Evolutionary conservation across 1,139 yeast genomes (phyloP).

Genomic region (Nadsonia commutata): DNA sequence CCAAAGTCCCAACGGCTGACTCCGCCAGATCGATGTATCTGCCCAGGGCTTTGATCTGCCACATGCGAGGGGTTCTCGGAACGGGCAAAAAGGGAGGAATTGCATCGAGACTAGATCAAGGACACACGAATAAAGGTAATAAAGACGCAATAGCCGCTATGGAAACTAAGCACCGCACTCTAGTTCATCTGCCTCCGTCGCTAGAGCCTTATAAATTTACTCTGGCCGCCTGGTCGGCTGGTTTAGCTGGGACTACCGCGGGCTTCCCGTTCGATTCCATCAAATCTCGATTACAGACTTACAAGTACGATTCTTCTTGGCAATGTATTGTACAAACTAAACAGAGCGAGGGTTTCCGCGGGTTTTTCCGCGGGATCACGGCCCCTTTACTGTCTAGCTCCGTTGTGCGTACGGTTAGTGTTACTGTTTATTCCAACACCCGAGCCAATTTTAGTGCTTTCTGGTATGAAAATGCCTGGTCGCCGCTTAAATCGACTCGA

Average conservation of each 20-base stretch:
- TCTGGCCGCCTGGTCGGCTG: not conserved
- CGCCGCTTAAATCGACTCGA: not conserved
- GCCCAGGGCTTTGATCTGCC: too few species aligned
- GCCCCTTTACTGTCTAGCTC: slow-evolving; percentile 61
- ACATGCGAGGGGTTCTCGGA: too few species aligned
- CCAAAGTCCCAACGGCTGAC: too few species aligned
- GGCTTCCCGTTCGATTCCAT: slow-evolving; percentile 79
- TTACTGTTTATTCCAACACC: slow-evolving; percentile 3
- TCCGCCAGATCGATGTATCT: too few species aligned
- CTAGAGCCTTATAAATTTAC: not conserved
- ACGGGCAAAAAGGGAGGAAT: too few species aligned
- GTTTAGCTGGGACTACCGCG: slow-evolving; percentile 30
- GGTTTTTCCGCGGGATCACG: slow-evolving; percentile 62
- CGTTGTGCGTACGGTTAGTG: slow-evolving; percentile 39
- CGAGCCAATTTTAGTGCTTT: slow-evolving; percentile 2
- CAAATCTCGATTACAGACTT: slow-evolving; percentile 76
- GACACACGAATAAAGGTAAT: too few species aligned
- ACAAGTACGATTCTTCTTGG: slow-evolving; percentile 41
- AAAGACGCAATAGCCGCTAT: too few species aligned
- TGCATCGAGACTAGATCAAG: too few species aligned
- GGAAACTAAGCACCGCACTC: too few species aligned
- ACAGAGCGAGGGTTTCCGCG: slow-evolving; percentile 46
- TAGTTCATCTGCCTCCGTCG: not conserved
- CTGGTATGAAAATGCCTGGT: slow-evolving; percentile 2
- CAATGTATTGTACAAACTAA: slow-evolving; percentile 49